Base-by-base conservation (phyloP, 2,329 filamentous ascomycete genomes). In the Fusarium citri region DNA sequence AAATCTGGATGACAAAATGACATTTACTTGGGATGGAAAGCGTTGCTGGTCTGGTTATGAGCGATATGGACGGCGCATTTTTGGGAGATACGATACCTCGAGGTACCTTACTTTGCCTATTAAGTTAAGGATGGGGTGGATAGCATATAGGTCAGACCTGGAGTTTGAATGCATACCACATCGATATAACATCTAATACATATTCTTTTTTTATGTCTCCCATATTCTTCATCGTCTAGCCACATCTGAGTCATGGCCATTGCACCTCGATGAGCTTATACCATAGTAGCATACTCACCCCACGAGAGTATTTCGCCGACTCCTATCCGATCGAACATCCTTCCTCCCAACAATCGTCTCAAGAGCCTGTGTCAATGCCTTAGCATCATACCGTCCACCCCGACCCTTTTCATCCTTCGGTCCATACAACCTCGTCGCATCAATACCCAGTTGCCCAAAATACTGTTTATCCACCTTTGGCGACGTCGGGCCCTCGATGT, bases 391-490 rank as follows among this genome's bases (percentile, higher is more conserved):
- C 61, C 87, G 84, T 10, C 85, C 85, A 46, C 85, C 85, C 26
- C 75, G 78, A 0, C 78, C 78, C 1, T 66, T 42, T 28, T 78
- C 78, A 11, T 80, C 82, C 49, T 84, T 89, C 37, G 91, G 86
- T 4, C 94, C 94, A 77, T 96, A 95, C 1, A 97, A 83, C 58
- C 90, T 86, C 16, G 97, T 87, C 18, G 90, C 89, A 74, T 94
- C 91, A 42, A 98, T 93, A 1, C 94, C 94, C 68, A 94, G 78
- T 20, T 81, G 79, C 5, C 81, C 81, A 45, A 98, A 83, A 57
- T 85, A 86, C 8, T 85, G 85, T 51, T 85, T 88, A 72, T 97
- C 89, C 2, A 97, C 91, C 6, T 78, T 82, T 0, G 94, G 94
- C 23, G 91, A 89, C 0, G 86, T 87, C 0, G 88, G 85, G 0